Base-by-base conservation (phyloP, 2,329 filamentous ascomycete genomes). In the Torrubiellomyces zombiae region DNA sequence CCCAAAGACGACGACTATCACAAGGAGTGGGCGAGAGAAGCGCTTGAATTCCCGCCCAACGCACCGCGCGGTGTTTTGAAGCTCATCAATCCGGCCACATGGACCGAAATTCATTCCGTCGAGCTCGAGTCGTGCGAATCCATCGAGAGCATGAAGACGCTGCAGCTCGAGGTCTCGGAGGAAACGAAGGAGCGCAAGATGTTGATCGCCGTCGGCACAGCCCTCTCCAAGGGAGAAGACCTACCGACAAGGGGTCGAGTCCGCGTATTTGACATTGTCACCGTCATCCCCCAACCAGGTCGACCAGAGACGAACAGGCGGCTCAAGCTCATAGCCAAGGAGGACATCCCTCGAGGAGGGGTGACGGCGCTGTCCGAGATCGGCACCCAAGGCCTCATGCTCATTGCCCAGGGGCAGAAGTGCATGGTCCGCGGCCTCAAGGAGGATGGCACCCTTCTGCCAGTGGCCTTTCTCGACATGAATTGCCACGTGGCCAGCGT, bases 381-480 rank as follows among this genome's bases (percentile, higher is more conserved):
- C 27, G 86, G 80, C 20, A 82, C 75, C 0, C 83, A 89, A 50
- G 89, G 79, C 2, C 82, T 86, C 37, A 72, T 91, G 62, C 74
- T 89, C 32, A 79, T 79, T 20, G 83, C 85, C 0, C 89, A 98
- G 45, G 89, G 89, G 1, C 85, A 94, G 43, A 98, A 98, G 51
- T 86, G 83, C 47, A 91, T 98, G 78, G 83, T 98, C 2, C 67
- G 89, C 30, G 89, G 89, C 20, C 63, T 98, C 3, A 94, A 94
- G 47, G 89, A 98, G 48, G 89, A 98, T 44, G 82, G 85, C 1
- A 83, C 79, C 2, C 64, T 95, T 26, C 60, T 95, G 1, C 89
- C 89, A 0, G 86, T 98, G 4, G 89, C 89, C 0, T 98, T 98
- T 44, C 78, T 98, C 63, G 89, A 98, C 43, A 91, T 94, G 73